Percentiles rank a stretch among this genome's conserved stretches.
These are phyloP conservation scores for Ceratocystis destructans DNA, from an alignment of 2,329 filamentous ascomycete species.

Conservation along the genomic window DNA sequence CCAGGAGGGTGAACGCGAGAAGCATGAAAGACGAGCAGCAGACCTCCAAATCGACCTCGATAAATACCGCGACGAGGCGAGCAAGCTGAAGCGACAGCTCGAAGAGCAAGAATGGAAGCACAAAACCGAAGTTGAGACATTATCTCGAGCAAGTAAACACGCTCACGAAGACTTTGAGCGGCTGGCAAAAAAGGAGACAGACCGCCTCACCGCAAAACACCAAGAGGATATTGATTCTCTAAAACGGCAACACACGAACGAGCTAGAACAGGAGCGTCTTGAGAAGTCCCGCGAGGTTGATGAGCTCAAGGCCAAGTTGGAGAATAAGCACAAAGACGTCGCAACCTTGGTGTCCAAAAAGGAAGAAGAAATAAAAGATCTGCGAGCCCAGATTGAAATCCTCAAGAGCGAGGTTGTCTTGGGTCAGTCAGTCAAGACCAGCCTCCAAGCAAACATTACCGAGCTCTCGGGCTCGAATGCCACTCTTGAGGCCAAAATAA, in stretches of 20 bases:
- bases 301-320: constrained; percentile 43
- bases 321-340: constrained; percentile 39
- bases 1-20: constrained; percentile 36
- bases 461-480: constrained; percentile 48
- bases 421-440: constrained; percentile 49
- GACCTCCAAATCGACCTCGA: constrained; percentile 41
- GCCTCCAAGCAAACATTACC: constrained; percentile 38
- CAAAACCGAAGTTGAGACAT: constrained; percentile 41
- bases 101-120: constrained; percentile 29
- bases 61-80: constrained; percentile 36
- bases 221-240: constrained; percentile 54
- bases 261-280: constrained; percentile 51
- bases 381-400: constrained; percentile 32
- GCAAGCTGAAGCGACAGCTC: constrained; percentile 34
- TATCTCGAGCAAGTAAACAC: constrained; percentile 39
- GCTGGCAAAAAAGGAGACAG: constrained; percentile 40
- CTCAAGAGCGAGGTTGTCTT: constrained; percentile 41
- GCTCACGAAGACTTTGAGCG: constrained; percentile 42
- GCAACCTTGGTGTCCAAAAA: constrained; percentile 36
- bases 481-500: constrained; percentile 59
- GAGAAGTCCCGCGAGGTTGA: constrained; percentile 48
- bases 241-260: constrained; percentile 46
- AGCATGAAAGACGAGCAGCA: constrained; percentile 40
- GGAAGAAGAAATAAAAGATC: constrained; percentile 40
- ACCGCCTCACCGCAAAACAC: constrained; percentile 46